Evolutionary conservation across 225 moss, liverwort and hornwort species (phyloP).

Genomic region (Lunularia cruciata): DNA sequence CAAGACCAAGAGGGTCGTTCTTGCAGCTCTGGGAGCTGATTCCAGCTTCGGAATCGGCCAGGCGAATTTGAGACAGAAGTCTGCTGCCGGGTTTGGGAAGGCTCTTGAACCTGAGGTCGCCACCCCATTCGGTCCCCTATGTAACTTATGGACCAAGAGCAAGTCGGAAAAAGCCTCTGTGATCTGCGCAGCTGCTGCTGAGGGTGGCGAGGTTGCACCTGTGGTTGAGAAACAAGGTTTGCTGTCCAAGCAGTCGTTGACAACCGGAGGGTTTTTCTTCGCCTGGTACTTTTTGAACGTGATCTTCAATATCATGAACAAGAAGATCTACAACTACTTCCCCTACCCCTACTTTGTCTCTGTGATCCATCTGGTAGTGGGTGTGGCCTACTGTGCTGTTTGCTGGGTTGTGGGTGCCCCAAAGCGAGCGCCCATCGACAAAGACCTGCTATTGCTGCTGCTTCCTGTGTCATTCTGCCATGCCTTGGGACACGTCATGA

Average conservation of each 20-base stretch:
- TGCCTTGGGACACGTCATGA: slow-evolving; percentile 94
- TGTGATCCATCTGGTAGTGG: slow-evolving; percentile 74
- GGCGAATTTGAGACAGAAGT: slow-evolving; percentile 7
- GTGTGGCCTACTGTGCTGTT: slow-evolving; percentile 70
- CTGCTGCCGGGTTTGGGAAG: background rate
- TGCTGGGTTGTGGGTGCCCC: slow-evolving; percentile 71
- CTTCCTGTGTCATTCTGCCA: slow-evolving; percentile 87
- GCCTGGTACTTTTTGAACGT: slow-evolving; percentile 96
- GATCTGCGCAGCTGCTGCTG: slow-evolving; percentile 30
- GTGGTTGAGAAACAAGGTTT: slow-evolving; percentile 11
- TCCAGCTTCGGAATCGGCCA: slow-evolving; percentile 11
- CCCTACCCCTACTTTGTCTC: slow-evolving; percentile 98
- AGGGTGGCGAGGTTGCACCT: slow-evolving; percentile 13
- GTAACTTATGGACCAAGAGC: slow-evolving; percentile 8
- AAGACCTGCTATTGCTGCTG: slow-evolving; percentile 59
- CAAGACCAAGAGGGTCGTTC: slow-evolving; percentile 29
- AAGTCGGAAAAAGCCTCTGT: slow-evolving; percentile 19
- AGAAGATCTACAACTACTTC: slow-evolving; percentile 98
- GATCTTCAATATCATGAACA: slow-evolving; percentile 98
- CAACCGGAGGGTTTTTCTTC: slow-evolving; percentile 47
- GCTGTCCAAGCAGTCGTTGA: slow-evolving; percentile 32
- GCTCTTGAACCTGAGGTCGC: slow-evolving; percentile 9
- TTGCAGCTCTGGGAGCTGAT: slow-evolving; percentile 21
- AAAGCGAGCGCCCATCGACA: slow-evolving; percentile 84
- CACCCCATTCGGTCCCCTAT: slow-evolving; percentile 20